phyloP scores from a whole-genome alignment of 352 stramenopile genomes.

The Hyaloperonospora arabidopsidis region DNA sequence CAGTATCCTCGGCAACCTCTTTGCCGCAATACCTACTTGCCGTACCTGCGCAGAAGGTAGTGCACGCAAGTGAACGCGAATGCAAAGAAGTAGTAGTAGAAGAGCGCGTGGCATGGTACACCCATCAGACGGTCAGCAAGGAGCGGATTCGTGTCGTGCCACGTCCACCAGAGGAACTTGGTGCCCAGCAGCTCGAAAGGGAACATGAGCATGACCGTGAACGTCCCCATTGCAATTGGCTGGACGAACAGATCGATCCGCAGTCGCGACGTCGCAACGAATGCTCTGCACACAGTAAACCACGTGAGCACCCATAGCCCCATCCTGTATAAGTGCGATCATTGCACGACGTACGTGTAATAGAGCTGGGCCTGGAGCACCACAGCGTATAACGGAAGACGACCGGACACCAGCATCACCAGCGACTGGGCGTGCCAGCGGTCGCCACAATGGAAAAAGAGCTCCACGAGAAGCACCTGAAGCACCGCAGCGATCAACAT shows the following conservation, averaged over 20 bases:
- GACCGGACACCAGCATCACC: slow-evolving; percentile 55
- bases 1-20: no score
- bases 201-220: slow-evolving; percentile 51
- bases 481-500: slow-evolving; percentile 43
- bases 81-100: slow-evolving; percentile 60
- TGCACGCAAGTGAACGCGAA: slow-evolving; percentile 45
- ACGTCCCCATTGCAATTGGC: slow-evolving; percentile 52
- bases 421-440: slow-evolving; percentile 67
- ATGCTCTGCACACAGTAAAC: slow-evolving; percentile 35
- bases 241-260: slow-evolving; percentile 70
- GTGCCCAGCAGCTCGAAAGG: slow-evolving; percentile 69
- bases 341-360: slow-evolving; percentile 48
- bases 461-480: slow-evolving; percentile 47
- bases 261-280: slow-evolving; percentile 56
- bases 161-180: slow-evolving; percentile 84
- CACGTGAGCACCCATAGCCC: slow-evolving; percentile 1
- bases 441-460: slow-evolving; percentile 54
- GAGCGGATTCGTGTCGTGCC: slow-evolving; percentile 72
- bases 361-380: slow-evolving; percentile 67
- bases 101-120: slow-evolving; percentile 55
- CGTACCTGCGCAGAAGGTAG: slow-evolving; percentile 51
- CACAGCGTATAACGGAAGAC: slow-evolving; percentile 54
- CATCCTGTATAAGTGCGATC: no score
- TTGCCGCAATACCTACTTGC: not conserved
- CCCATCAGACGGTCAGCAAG: slow-evolving; percentile 52